These are phyloP conservation scores for Dactylellina sp. DNA, from an alignment of 2,329 filamentous ascomycete genomes.

Conservation along the genomic window DNA sequence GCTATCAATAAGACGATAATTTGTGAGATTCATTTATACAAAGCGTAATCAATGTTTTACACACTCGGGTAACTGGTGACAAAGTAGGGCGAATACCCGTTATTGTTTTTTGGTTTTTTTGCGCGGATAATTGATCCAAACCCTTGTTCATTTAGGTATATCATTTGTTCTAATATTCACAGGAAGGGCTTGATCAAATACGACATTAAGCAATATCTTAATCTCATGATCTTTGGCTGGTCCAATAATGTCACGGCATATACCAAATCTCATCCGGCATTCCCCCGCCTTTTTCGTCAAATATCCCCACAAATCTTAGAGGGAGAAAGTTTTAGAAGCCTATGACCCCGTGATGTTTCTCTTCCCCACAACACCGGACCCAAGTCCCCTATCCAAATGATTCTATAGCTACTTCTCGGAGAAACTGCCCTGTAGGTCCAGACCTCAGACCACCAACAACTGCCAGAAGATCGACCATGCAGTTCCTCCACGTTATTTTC, in stretches of 20 bases:
- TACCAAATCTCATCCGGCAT: conserved; percentile 11
- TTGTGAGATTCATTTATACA: no score
- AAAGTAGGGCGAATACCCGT: no score
- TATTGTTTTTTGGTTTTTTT: no score
- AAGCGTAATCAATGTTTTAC: no score
- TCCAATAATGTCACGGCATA: neutral
- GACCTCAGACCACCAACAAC: conserved; percentile 36
- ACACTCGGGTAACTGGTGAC: no score
- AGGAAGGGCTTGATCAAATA: neutral
- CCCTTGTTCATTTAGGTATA: no score
- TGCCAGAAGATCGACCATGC: conserved; percentile 10
- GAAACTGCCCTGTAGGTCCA: conserved; percentile 44
- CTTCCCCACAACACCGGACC: conserved; percentile 27
- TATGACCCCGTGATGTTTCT: conserved; percentile 18
- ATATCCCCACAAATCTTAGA: conserved; percentile 37
- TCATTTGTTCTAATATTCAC: no score
- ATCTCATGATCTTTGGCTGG: conserved; percentile 31
- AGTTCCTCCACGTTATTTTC: conserved; percentile 37
- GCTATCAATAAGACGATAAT: no score
- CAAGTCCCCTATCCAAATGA: conserved; percentile 13
- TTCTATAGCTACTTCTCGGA: conserved; percentile 15
- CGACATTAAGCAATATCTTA: neutral
- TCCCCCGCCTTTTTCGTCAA: conserved; percentile 40
- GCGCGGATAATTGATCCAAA: no score
- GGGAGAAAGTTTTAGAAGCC: conserved; percentile 8